Conservation (phyloP, 768 basidiomycete species). For the Boletus barrowsii region DNA sequence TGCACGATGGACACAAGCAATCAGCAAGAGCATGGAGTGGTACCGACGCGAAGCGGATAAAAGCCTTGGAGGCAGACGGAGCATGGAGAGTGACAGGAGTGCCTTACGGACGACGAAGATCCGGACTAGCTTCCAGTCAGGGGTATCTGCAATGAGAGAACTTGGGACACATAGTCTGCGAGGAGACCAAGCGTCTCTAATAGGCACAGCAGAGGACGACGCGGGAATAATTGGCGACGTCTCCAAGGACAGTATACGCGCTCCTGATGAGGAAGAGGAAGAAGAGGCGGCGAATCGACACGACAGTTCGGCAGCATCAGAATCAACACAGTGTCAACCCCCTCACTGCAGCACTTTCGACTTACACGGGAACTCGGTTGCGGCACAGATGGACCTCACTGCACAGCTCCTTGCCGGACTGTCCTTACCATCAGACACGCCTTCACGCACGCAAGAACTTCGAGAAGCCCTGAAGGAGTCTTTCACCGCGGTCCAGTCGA, state of each 20-base stretch:
- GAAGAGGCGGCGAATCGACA: conserved; percentile 37
- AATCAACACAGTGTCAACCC: conserved; percentile 39
- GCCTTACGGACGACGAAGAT: conserved; percentile 29
- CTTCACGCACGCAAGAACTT: conserved; percentile 31
- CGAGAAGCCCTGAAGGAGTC: conserved; percentile 60
- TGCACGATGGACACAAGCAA: conserved; percentile 78
- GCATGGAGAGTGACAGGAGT: conserved; percentile 49
- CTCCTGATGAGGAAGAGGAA: conserved; percentile 25
- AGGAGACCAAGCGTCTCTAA: conserved; percentile 23
- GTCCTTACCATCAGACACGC: conserved; percentile 29
- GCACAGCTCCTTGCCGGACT: conserved; percentile 58
- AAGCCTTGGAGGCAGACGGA: conserved; percentile 32
- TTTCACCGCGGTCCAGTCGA: conserved; percentile 49
- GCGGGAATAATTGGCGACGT: not conserved
- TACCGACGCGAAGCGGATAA: conserved; percentile 43
- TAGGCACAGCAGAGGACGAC: conserved; percentile 22
- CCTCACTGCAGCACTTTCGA: conserved; percentile 62
- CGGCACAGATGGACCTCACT: conserved; percentile 78
- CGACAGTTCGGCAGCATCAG: conserved; percentile 45
- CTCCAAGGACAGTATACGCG: conserved; percentile 23
- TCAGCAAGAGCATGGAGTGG: conserved; percentile 73
- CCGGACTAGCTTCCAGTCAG: conserved; percentile 32
- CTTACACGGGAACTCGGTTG: conserved; percentile 63
- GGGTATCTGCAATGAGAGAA: conserved; percentile 21
- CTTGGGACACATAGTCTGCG: conserved; percentile 23